These are phyloP conservation scores for Penicillium cosmopolitanum DNA, from an alignment of 495 filamentous ascomycete species.

Conservation along the genomic window DNA sequence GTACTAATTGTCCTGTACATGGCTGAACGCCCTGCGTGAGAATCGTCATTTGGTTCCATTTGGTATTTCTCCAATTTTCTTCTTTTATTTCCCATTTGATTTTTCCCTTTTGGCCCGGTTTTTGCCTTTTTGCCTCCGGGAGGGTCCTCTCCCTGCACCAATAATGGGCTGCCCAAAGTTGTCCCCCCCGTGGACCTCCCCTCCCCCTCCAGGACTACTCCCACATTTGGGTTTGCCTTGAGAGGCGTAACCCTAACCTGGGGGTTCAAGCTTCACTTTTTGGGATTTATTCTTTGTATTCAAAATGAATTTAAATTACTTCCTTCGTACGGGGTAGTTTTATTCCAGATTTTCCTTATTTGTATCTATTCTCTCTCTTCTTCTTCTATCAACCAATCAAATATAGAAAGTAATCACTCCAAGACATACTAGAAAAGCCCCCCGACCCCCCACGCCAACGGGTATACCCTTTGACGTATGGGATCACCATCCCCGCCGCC, in stretches of 20 bases:
- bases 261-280: conserved; percentile 19
- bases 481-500: conserved; percentile 45
- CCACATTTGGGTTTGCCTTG: conserved; percentile 25
- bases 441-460: conserved; percentile 31
- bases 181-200: conserved; percentile 18
- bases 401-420: conserved; percentile 10
- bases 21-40: conserved; percentile 23
- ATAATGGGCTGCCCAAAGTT: conserved; percentile 9
- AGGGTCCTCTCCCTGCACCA: conserved; percentile 17
- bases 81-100: conserved; percentile 6
- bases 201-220: background rate
- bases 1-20: conserved; percentile 14
- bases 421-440: background rate
- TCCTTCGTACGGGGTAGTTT: too few relatives aligned
- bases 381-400: too few relatives aligned
- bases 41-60: conserved; percentile 16
- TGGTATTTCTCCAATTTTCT: conserved; percentile 3
- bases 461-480: conserved; percentile 47
- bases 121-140: conserved; percentile 12
- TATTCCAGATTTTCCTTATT: conserved; percentile 12
- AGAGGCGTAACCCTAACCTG: conserved; percentile 13
- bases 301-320: too few relatives aligned
- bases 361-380: too few relatives aligned
- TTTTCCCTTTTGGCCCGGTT: conserved; percentile 2
- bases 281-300: too few relatives aligned